These are phyloP conservation scores for Beauveria bassiana DNA, from an alignment of 2,329 filamentous ascomycete species.

Conservation along the genomic window DNA sequence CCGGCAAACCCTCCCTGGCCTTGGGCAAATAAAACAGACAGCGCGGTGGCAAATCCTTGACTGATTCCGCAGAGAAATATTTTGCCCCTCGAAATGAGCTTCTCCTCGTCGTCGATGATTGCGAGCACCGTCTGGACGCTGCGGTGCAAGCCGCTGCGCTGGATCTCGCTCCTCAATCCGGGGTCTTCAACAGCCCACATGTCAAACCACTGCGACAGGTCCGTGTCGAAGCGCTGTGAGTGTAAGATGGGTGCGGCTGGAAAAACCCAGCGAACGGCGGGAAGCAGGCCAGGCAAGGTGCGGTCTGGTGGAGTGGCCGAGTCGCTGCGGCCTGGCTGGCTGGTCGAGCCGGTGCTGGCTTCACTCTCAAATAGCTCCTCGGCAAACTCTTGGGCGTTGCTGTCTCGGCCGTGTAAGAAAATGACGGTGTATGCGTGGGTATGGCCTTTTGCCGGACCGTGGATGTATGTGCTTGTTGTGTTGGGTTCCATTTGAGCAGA, in stretches of 20 bases:
- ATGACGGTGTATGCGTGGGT: conserved; percentile 32
- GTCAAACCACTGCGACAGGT: conserved; percentile 5
- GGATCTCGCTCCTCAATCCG: background rate
- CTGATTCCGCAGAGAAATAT: conserved; percentile 6
- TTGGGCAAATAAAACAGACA: background rate
- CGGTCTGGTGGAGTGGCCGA: background rate
- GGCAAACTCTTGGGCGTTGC: conserved; percentile 37
- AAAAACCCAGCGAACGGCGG: background rate
- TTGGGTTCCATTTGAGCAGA: background rate
- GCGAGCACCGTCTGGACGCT: background rate
- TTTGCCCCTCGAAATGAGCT: background rate
- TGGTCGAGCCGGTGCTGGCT: background rate
- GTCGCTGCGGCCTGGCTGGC: too few species aligned
- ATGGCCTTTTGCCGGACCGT: background rate
- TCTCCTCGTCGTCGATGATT: background rate
- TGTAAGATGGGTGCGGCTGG: background rate
- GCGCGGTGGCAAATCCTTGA: background rate
- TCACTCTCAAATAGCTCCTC: conserved; percentile 32
- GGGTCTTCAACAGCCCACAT: background rate
- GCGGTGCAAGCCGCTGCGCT: background rate
- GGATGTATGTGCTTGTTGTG: background rate
- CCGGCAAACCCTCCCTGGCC: background rate
- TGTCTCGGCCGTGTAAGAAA: conserved; percentile 41
- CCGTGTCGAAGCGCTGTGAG: background rate
- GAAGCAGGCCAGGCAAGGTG: background rate